Conservation (phyloP, 2,329 filamentous ascomycete species). For the Emmonsia crescens region DNA sequence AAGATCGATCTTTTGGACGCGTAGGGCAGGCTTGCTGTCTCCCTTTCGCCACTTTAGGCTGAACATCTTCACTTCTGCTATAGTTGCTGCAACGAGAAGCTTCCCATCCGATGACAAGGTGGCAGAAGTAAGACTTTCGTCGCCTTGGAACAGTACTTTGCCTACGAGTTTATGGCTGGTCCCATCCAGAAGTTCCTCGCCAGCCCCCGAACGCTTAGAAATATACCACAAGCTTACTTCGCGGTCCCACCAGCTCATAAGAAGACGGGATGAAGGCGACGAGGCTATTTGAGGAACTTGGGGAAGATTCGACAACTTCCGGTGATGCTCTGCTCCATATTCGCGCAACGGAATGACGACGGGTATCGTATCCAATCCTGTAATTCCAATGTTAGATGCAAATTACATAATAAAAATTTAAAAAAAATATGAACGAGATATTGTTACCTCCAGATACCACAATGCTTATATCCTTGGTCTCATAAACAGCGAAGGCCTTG, state of each 20-base stretch:
- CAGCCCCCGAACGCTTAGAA: slow-evolving; percentile 36
- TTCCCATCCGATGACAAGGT: slow-evolving; percentile 60
- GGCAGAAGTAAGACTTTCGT: slow-evolving; percentile 72
- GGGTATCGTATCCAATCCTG: slow-evolving; percentile 75
- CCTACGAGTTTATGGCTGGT: slow-evolving; percentile 46
- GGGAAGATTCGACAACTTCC: slow-evolving; percentile 71
- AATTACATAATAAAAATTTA: background rate
- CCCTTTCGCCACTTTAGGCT: slow-evolving; percentile 47
- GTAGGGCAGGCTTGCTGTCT: slow-evolving; percentile 49
- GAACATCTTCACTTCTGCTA: slow-evolving; percentile 66
- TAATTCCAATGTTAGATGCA: slow-evolving; percentile 2
- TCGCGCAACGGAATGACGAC: slow-evolving; percentile 70
- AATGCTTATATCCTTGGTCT: slow-evolving; percentile 71
- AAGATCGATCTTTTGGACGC: slow-evolving; percentile 59
- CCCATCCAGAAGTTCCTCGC: slow-evolving; percentile 31
- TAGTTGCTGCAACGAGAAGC: slow-evolving; percentile 65
- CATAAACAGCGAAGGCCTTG: slow-evolving; percentile 85
- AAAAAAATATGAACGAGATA: background rate
- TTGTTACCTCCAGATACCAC: slow-evolving; percentile 76
- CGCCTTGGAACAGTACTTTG: slow-evolving; percentile 56
- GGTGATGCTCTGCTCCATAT: slow-evolving; percentile 68
- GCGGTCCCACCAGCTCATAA: slow-evolving; percentile 87
- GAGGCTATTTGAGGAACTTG: slow-evolving; percentile 64
- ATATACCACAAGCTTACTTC: slow-evolving; percentile 76
- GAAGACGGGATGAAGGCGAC: slow-evolving; percentile 59